Evolutionary conservation across 257 asterid genomes (phyloP), one percentile per base, ranked within the genome.

Genomic region (Fraxinus excelsior): DNA sequence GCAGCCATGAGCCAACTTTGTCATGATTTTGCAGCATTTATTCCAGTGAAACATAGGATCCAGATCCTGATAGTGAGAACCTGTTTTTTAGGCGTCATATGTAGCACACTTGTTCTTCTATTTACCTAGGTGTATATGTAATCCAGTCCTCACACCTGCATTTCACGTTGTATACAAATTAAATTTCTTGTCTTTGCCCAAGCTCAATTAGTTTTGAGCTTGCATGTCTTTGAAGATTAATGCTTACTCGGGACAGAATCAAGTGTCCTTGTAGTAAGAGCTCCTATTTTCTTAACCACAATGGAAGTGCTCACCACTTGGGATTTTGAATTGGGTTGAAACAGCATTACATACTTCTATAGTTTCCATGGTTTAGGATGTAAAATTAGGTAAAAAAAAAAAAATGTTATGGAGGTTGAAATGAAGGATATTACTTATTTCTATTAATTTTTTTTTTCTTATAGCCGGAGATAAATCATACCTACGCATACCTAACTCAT

Each of bases 401-500:
- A 14, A 49, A n/a, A 2, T 46, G 76, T 72, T 49, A 72, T 72
- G 10, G 3, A 40, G 46, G 18, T 72, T 28, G 49, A 28, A 49
- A 23, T 29, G 40, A 38, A 29, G 6, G 12, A 69, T 69, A 16
- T 35, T 29, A 8, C 31, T 56, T 66, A 1, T 13, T 14, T 77
- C 3, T 68, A 13, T 75, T 2, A 29, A 1, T 25, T 80, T 77
- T 60, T 21, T 21, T 80, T 69, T 25, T 82, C 86, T 25, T 10
- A 23, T 25, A 25, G 34, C 18, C 19, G 5, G 34, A 11, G 10
- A 62, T 62, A 25, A 23, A 62, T 23, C 18, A 11, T 62, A 9
- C 34, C 68, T 9, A 23, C 25, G 32, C 32, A 23, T 62, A 62
- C 25, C 34, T 91, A 80, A 92, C 46, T 79, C 77, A 29, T 23